Evolutionary conservation across 306 rosid genomes (phyloP), one percentile per base, ranked within the genome.

Genomic region (Bauhinia variegata): DNA sequence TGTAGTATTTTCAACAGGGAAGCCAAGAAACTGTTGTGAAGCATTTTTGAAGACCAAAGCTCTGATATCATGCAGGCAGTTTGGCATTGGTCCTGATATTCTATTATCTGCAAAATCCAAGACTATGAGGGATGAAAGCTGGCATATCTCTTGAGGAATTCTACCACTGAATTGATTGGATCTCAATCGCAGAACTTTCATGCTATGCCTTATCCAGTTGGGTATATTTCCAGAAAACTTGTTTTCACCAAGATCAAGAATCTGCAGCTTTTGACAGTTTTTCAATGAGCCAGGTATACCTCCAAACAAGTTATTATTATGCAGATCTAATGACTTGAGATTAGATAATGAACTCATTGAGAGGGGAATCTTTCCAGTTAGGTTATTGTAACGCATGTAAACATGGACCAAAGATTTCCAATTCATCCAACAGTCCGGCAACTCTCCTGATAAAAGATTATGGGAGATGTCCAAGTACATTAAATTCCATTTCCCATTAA

Each of bases 371-470:
- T 66, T 69, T 8, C 70, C 84, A 9, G 52, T 46, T 0, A 80
- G 65, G 12, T 68, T 68, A 73, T 80, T 84, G 19, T 10, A 6
- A 0, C 75, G 74, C 53, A 84, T 57, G 60, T 80, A 51, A 30
- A 84, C 68, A 46, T 84, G 65, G 65, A 71, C 33, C 38, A 77
- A 65, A 58, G 64, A 67, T 60, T 77, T 74, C 82, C 82, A 77
- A 13, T 65, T 46, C 11, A 34, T 53, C 82, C 70, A 77, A 52
- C 78, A 77, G 4, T 59, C 47, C 59, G 70, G 53, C 36, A 77
- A 70, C 17, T 59, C 74, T 15, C 78, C 74, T 1, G 50, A 71
- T 11, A 77, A 48, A 56, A 41, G 19, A 78, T 63, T 52, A 12
- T 59, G 38, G 44, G 80, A 76, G 38, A 18, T 67, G 60, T 76